Conservation (phyloP, 1,139 yeast genomes). For the Saccharomycopsis hybrid region DNA sequence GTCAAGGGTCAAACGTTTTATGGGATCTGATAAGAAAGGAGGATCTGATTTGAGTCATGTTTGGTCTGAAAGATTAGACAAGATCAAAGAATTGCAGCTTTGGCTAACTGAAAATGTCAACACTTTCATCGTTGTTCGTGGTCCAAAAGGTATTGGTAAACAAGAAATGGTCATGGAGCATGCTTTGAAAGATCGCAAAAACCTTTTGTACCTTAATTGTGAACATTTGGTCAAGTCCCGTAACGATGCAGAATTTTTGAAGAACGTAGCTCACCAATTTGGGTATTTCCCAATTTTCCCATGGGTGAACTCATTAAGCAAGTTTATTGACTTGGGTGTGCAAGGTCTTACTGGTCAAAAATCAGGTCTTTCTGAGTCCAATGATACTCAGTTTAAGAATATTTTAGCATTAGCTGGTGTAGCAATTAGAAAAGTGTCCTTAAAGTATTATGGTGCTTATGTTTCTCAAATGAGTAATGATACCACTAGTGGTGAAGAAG, state of each 20-base stretch:
- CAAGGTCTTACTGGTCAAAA: slow-evolving; percentile 93
- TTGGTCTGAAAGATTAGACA: slow-evolving; percentile 69
- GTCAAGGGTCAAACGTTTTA: slow-evolving; percentile 3
- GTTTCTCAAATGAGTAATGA: slow-evolving; percentile 28
- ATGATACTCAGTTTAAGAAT: slow-evolving; percentile 75
- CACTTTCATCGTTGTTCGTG: slow-evolving; percentile 82
- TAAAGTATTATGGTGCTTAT: slow-evolving; percentile 34
- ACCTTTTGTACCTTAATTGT: slow-evolving; percentile 72
- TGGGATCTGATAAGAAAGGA: slow-evolving; percentile 1
- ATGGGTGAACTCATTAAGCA: slow-evolving; percentile 79
- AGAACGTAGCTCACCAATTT: slow-evolving; percentile 62
- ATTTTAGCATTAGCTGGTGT: slow-evolving; percentile 70
- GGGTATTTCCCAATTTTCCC: slow-evolving; percentile 94
- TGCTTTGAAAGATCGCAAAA: slow-evolving; percentile 49
- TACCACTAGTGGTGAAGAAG: slow-evolving; percentile 13
- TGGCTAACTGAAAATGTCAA: slow-evolving; percentile 88
- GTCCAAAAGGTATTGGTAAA: slow-evolving; percentile 94
- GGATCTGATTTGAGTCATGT: slow-evolving; percentile 27
- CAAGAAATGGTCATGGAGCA: slow-evolving; percentile 70
- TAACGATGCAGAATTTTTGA: slow-evolving; percentile 63
- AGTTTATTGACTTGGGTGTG: slow-evolving; percentile 75
- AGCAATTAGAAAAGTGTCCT: slow-evolving; percentile 68
- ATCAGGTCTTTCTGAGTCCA: slow-evolving; percentile 82
- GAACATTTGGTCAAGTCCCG: slow-evolving; percentile 66
- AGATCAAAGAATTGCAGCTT: slow-evolving; percentile 59